Evolutionary conservation across 2,329 filamentous ascomycete species (phyloP).

Genomic region (Ophiostoma sp.): DNA sequence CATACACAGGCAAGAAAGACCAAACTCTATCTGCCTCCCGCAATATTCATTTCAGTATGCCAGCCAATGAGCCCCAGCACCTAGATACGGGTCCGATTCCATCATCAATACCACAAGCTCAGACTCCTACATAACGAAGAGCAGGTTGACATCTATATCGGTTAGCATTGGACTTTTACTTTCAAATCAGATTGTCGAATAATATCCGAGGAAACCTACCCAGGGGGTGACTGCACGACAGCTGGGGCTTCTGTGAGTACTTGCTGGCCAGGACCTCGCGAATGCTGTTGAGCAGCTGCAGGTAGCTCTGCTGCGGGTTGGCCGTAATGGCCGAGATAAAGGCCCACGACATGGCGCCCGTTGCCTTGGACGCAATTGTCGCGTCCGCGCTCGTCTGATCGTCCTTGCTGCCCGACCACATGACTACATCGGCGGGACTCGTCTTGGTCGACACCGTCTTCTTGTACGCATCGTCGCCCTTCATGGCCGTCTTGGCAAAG

Average conservation of each 20-base stretch:
- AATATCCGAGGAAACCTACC: constrained; percentile 52
- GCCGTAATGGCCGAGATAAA: constrained; percentile 91
- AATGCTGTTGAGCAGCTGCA: constrained; percentile 92
- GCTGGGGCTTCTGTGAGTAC: constrained; percentile 91
- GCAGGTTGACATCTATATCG: constrained; percentile 24
- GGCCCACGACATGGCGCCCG: constrained; percentile 96
- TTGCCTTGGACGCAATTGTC: constrained; percentile 83
- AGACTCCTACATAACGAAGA: constrained; percentile 24
- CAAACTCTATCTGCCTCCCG: not conserved
- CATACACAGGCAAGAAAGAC: not conserved
- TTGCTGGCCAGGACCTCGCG: constrained; percentile 83
- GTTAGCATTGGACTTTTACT: not conserved
- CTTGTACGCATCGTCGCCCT: constrained; percentile 79
- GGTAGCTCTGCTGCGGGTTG: constrained; percentile 97
- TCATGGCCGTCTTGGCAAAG: constrained; percentile 55
- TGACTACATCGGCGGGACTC: constrained; percentile 88
- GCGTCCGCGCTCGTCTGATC: constrained; percentile 93
- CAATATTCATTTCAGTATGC: not conserved
- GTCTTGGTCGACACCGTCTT: constrained; percentile 83
- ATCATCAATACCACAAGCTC: not conserved
- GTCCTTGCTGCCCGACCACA: constrained; percentile 97
- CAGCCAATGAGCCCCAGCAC: not conserved
- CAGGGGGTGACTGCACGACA: constrained; percentile 93
- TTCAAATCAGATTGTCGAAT: not conserved
- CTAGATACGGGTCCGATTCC: not conserved